Conservation (phyloP, 768 basidiomycete species). For the Kwoniella newhampshirensis region DNA sequence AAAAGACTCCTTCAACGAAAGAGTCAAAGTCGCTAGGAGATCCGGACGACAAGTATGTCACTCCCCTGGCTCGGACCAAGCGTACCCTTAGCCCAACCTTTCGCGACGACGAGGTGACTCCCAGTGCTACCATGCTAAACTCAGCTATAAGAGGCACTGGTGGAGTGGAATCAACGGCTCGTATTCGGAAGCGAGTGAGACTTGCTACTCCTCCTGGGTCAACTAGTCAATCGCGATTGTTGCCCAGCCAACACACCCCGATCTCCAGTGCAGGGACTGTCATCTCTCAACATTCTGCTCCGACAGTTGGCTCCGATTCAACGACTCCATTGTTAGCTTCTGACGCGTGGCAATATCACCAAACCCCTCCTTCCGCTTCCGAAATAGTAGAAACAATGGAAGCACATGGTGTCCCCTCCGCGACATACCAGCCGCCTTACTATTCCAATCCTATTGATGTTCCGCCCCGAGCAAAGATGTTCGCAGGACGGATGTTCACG, state of each 20-base stretch:
- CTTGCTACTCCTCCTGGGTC: slow-evolving; percentile 28
- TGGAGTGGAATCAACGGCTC: neutral
- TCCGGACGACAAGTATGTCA: slow-evolving; percentile 3
- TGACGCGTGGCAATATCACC: slow-evolving; percentile 27
- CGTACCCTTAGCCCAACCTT: slow-evolving; percentile 15
- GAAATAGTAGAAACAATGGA: slow-evolving; percentile 53
- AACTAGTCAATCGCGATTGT: slow-evolving; percentile 14
- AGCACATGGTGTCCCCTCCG: slow-evolving; percentile 56
- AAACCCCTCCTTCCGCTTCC: slow-evolving; percentile 13
- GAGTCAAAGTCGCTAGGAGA: neutral
- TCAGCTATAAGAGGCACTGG: slow-evolving; percentile 6
- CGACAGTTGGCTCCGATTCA: slow-evolving; percentile 19
- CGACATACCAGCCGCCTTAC: slow-evolving; percentile 73
- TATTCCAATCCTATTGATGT: slow-evolving; percentile 74
- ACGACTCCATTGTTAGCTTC: slow-evolving; percentile 16
- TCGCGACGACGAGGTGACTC: slow-evolving; percentile 5
- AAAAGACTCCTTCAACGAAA: slow-evolving; percentile 11
- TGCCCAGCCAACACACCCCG: slow-evolving; percentile 11
- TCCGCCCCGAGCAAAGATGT: slow-evolving; percentile 69
- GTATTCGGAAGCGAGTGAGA: slow-evolving; percentile 37
- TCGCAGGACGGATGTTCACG: slow-evolving; percentile 72
- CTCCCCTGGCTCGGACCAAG: slow-evolving; percentile 11
- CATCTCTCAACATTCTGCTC: slow-evolving; percentile 10
- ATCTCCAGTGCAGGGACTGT: slow-evolving; percentile 5
- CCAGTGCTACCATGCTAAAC: slow-evolving; percentile 8